These are phyloP conservation scores for Sergeia podlipaevii DNA, from an alignment of 208 protist species.

Conservation along the genomic window DNA sequence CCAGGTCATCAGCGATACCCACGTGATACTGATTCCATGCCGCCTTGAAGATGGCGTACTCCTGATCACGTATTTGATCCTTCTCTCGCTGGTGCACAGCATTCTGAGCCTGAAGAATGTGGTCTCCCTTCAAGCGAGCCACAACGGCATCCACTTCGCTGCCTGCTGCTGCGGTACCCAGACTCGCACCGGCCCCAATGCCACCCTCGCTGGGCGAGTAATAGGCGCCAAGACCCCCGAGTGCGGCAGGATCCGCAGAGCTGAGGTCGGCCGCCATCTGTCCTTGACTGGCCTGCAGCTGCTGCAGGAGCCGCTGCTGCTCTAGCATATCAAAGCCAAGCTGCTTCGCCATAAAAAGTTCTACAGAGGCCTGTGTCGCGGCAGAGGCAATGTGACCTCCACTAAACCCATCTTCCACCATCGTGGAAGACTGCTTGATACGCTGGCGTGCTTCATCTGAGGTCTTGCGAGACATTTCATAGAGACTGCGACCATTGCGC, in stretches of 20 bases:
- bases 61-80: constrained; percentile 43
- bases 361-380: constrained; percentile 58
- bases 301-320: constrained; percentile 76
- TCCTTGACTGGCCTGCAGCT: constrained; percentile 49
- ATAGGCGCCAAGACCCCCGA: constrained; percentile 10
- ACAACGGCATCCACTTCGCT: constrained; percentile 59
- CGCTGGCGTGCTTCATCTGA: constrained; percentile 32
- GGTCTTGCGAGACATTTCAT: constrained; percentile 49
- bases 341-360: constrained; percentile 80
- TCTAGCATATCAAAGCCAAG: constrained; percentile 77
- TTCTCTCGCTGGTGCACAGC: constrained; percentile 61
- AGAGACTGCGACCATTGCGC: constrained; percentile 59
- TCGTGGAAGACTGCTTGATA: constrained; percentile 18
- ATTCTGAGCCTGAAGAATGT: constrained; percentile 51
- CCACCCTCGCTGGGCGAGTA: constrained; percentile 6
- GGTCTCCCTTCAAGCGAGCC: constrained; percentile 39
- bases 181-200: constrained; percentile 13
- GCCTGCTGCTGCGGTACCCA: constrained; percentile 16
- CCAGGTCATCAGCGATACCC: constrained; percentile 61
- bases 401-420: constrained; percentile 10
- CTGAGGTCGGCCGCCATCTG: constrained; percentile 35
- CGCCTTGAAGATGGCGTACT: constrained; percentile 48
- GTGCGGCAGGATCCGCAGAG: constrained; percentile 1
- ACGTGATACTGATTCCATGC: constrained; percentile 60
- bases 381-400: constrained; percentile 1